Evolutionary conservation across 1,284 basidiomycete genomes (phyloP).

Genomic region (Papiliotrema terrestris): DNA sequence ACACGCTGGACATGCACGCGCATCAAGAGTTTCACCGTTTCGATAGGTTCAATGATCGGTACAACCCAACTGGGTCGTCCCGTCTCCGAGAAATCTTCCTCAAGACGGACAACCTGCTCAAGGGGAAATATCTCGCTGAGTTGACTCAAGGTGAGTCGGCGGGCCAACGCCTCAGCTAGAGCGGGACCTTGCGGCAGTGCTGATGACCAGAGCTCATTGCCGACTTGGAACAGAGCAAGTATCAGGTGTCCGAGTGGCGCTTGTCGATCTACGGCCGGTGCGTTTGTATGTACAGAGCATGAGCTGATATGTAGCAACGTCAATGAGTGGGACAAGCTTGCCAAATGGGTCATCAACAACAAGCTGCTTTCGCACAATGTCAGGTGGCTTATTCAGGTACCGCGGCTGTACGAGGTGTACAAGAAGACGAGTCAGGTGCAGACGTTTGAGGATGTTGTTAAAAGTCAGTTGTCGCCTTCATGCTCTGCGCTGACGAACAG

Average conservation of each 20-base stretch:
- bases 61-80: constrained; percentile 69
- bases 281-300: constrained; percentile 42
- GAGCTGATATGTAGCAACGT: constrained; percentile 36
- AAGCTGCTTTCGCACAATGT: constrained; percentile 95
- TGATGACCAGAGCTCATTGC: constrained; percentile 76
- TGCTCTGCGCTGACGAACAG: constrained; percentile 50
- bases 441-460: constrained; percentile 88
- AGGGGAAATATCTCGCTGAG: constrained; percentile 92
- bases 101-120: constrained; percentile 93
- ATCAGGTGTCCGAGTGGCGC: constrained; percentile 97
- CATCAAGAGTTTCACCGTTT: constrained; percentile 95
- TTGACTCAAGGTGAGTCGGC: constrained; percentile 70
- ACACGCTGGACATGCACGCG: constrained; percentile 99
- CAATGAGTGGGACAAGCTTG: constrained; percentile 96
- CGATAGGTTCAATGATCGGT: constrained; percentile 78
- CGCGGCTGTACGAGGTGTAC: constrained; percentile 93
- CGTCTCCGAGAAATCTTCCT: constrained; percentile 95
- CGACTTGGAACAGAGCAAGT: constrained; percentile 97
- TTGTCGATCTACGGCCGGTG: constrained; percentile 87
- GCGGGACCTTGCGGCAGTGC: background rate
- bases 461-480: constrained; percentile 59
- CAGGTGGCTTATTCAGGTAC: constrained; percentile 95
- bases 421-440: constrained; percentile 80
- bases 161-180: background rate
- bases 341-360: constrained; percentile 92